Evolutionary conservation across 2,329 filamentous ascomycete species (phyloP).

Genomic region (Alternaria brassicae): DNA sequence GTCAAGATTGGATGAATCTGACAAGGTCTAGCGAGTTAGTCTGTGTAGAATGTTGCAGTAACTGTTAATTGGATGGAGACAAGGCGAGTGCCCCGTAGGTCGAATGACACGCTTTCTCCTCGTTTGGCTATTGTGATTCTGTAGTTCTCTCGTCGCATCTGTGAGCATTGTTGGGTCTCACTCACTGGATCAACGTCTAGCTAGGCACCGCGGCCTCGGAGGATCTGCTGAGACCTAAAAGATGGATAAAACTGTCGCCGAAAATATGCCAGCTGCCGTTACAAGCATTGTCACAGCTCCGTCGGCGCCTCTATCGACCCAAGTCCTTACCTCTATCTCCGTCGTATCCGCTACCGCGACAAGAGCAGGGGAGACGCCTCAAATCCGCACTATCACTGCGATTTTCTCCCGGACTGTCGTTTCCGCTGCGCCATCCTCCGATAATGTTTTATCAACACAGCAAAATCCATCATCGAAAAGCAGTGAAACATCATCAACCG

Average conservation of each 20-base stretch:
- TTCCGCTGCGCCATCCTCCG: background rate
- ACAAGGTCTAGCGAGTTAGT: background rate
- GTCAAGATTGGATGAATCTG: background rate
- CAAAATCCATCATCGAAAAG: background rate
- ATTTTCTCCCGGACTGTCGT: constrained; percentile 18
- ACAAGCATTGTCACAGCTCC: constrained; percentile 35
- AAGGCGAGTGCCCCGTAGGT: background rate
- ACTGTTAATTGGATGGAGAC: background rate
- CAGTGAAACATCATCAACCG: background rate
- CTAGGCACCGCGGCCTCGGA: too few relatives aligned
- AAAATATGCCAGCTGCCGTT: constrained; percentile 5
- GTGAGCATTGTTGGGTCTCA: too few relatives aligned
- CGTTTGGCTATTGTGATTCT: background rate
- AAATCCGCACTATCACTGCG: constrained; percentile 26
- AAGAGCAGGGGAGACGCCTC: constrained; percentile 26
- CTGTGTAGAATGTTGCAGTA: background rate
- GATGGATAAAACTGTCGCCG: too few relatives aligned
- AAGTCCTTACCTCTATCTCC: constrained; percentile 29
- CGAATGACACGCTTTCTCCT: background rate
- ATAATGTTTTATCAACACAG: too few relatives aligned
- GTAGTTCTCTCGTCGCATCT: too few relatives aligned
- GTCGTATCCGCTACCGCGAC: constrained; percentile 32
- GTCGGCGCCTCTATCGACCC: constrained; percentile 28
- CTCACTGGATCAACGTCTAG: too few relatives aligned
- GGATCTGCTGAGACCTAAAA: too few relatives aligned